A percentile compares a stretch with the other conserved stretches of the same genome.
Conservation (phyloP, 306 rosid genomes). For the Sechiopsis laciniata region DNA sequence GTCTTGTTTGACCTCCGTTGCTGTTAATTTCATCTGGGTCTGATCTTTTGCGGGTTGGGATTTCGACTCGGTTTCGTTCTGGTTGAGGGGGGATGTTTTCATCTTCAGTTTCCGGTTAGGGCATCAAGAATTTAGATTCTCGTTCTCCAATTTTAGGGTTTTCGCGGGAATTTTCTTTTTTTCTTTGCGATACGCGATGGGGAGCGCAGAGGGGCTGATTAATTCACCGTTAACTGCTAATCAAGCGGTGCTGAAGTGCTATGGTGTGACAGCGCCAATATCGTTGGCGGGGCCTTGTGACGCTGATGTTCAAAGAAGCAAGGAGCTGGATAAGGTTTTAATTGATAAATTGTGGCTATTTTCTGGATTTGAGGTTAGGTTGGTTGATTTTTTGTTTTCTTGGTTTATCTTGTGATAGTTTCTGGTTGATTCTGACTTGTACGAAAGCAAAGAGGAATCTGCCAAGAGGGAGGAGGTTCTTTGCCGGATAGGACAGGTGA, state of each 20-base stretch:
- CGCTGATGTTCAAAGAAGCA: constrained; percentile 43
- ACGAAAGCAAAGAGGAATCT: constrained; percentile 66
- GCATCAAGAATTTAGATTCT: not conserved
- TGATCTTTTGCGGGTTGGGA: constrained; percentile 10
- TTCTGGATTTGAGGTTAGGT: not conserved
- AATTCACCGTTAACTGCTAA: constrained; percentile 26
- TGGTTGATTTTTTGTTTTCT: not conserved
- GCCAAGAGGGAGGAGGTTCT: constrained; percentile 70
- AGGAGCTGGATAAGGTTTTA: constrained; percentile 58
- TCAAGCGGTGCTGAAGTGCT: constrained; percentile 31
- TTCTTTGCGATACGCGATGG: constrained; percentile 35
- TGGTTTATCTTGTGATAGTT: constrained; percentile 33
- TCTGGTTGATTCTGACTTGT: constrained; percentile 66
- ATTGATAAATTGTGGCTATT: not conserved
- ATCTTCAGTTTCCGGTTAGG: not conserved
- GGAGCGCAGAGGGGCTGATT: constrained; percentile 34
- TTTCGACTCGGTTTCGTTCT: not conserved
- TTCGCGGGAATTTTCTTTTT: not conserved
- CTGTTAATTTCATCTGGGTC: not conserved
- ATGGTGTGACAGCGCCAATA: constrained; percentile 63
- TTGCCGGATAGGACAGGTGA: constrained; percentile 65
- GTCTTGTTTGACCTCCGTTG: too few relatives aligned
- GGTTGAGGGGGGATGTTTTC: not conserved
- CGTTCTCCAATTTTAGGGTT: not conserved
- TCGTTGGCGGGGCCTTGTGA: constrained; percentile 55